Conservation (phyloP, 2,329 filamentous ascomycete species). For the Pyrenochaeta sp. region DNA sequence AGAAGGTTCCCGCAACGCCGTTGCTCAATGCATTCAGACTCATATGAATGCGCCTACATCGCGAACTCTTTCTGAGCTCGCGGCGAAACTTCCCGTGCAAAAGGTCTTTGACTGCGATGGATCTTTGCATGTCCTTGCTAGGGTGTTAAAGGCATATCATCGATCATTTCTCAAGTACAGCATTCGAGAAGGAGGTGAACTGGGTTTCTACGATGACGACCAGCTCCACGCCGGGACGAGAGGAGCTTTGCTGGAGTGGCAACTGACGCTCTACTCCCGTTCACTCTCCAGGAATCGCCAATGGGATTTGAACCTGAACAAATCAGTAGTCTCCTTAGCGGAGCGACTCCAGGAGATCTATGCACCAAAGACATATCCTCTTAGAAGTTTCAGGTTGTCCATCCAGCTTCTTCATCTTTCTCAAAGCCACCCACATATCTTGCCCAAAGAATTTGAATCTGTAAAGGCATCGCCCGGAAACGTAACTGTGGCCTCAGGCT, state of each 20-base stretch:
- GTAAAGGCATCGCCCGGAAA: conserved; percentile 3
- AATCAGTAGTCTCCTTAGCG: conserved; percentile 31
- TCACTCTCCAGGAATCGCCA: conserved; percentile 40
- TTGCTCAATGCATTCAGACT: conserved; percentile 68
- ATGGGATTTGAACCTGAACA: conserved; percentile 38
- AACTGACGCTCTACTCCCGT: conserved; percentile 46
- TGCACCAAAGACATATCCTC: conserved; percentile 32
- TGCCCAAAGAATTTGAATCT: conserved; percentile 41
- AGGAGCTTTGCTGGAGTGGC: conserved; percentile 54
- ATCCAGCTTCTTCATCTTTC: conserved; percentile 48
- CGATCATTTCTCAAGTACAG: conserved; percentile 56
- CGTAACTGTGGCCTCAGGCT: conserved; percentile 1
- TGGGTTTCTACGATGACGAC: conserved; percentile 47
- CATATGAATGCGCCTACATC: conserved; percentile 68
- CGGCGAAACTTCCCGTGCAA: conserved; percentile 61
- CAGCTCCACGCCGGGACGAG: conserved; percentile 37
- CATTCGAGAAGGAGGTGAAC: conserved; percentile 63
- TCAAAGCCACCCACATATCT: conserved; percentile 68
- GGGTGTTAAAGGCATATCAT: conserved; percentile 67
- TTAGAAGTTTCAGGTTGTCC: conserved; percentile 41
- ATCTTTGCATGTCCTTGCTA: conserved; percentile 63
- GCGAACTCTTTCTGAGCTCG: conserved; percentile 59
- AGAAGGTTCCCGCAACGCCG: conserved; percentile 66
- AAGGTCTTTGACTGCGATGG: conserved; percentile 64
- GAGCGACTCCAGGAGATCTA: conserved; percentile 42